phyloP scores from a whole-genome alignment of 768 basidiomycete genomes.

The Tricholoma sp. region DNA sequence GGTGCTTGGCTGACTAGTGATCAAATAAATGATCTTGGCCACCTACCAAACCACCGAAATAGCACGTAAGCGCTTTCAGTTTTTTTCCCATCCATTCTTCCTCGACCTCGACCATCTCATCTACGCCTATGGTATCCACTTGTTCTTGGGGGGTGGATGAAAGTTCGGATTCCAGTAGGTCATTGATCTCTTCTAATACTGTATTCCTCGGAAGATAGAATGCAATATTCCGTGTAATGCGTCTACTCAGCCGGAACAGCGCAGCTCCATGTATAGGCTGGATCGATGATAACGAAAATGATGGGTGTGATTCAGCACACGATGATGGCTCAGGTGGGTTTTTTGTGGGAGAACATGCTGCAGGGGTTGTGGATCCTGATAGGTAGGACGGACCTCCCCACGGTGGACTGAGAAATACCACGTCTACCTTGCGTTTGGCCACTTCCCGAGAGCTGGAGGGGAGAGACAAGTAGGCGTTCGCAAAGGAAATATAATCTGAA shows the following conservation, averaged over 20 bases:
- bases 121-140: neutral
- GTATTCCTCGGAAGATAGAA: conserved; percentile 88
- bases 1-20: too few relatives aligned
- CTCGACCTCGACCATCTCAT: conserved; percentile 81
- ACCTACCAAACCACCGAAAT: conserved; percentile 78
- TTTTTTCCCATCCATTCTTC: conserved; percentile 96
- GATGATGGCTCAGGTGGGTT: conserved; percentile 1
- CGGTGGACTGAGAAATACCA: conserved; percentile 90
- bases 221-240: conserved; percentile 78
- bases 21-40: conserved; percentile 62
- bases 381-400: conserved; percentile 90
- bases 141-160: neutral
- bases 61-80: conserved; percentile 91
- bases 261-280: conserved; percentile 79
- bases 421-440: conserved; percentile 63
- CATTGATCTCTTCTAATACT: conserved; percentile 65
- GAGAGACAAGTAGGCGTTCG: conserved; percentile 40
- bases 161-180: conserved; percentile 12
- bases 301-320: conserved; percentile 32
- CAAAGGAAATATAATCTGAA: conserved; percentile 81
- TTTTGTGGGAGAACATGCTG: conserved; percentile 6
- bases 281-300: conserved; percentile 68
- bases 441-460: conserved; percentile 16
- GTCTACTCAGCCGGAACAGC: conserved; percentile 69
- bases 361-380: conserved; percentile 22